These are phyloP conservation scores for Penicillium frequentans DNA, from an alignment of 2,329 filamentous ascomycete species.

Conservation along the genomic window DNA sequence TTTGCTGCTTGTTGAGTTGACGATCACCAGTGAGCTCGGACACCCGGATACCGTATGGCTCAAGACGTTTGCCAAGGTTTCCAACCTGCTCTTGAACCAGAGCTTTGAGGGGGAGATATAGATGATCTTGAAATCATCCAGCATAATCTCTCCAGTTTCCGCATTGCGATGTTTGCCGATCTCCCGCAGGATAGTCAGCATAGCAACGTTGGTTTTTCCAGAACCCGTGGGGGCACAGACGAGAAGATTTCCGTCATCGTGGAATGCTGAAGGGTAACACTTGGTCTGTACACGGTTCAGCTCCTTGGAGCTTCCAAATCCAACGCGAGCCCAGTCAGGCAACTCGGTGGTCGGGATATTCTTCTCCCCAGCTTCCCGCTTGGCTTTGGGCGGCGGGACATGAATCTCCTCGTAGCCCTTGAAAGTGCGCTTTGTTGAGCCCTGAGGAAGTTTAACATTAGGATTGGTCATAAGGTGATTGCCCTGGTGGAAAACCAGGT, in stretches of 20 bases:
- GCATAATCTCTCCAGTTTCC: slow-evolving; percentile 85
- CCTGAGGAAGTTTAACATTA: slow-evolving; percentile 88
- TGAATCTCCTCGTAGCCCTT: slow-evolving; percentile 99
- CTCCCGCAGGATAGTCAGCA: slow-evolving; percentile 93
- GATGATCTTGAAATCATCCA: slow-evolving; percentile 97
- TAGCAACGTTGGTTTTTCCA: slow-evolving; percentile 97
- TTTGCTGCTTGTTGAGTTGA: slow-evolving; percentile 97
- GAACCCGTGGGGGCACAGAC: slow-evolving; percentile 96
- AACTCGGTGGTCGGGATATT: slow-evolving; percentile 83
- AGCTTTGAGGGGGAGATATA: slow-evolving; percentile 94
- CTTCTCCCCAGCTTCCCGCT: slow-evolving; percentile 74
- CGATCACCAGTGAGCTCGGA: slow-evolving; percentile 97
- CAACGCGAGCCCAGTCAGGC: slow-evolving; percentile 85
- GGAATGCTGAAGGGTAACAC: slow-evolving; percentile 87
- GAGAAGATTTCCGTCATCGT: slow-evolving; percentile 95
- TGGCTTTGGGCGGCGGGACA: slow-evolving; percentile 88
- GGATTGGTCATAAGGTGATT: slow-evolving; percentile 99
- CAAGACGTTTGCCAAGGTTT: slow-evolving; percentile 89
- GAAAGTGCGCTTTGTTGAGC: slow-evolving; percentile 91
- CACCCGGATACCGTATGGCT: slow-evolving; percentile 87
- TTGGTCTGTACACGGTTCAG: slow-evolving; percentile 95
- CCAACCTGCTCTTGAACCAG: slow-evolving; percentile 97
- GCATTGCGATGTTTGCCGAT: slow-evolving; percentile 93
- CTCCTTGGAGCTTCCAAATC: slow-evolving; percentile 82
- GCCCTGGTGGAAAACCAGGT: slow-evolving; percentile 94